Base-by-base conservation (phyloP, 352 stramenopile species). In the Pythium coloratum region DNA sequence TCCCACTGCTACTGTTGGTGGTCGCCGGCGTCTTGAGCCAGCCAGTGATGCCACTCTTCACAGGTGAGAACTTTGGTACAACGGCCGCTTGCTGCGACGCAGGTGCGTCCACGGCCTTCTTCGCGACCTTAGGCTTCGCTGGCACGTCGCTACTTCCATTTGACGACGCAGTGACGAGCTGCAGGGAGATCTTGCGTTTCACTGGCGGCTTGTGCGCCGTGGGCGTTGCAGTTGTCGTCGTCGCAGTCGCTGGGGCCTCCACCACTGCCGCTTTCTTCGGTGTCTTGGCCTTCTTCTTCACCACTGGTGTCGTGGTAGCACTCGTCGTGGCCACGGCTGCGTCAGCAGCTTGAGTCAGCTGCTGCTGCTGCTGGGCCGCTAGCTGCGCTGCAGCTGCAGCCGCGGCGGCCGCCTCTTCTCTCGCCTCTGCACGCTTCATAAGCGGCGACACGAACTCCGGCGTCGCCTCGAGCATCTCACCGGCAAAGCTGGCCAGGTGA, bases 381-480 rank as follows among this genome's bases (percentile, higher is more conserved):
- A 6, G 47, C 9, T 34, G 49, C 6, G 46, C 46, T 30, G 46
- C 46, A 32, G 24, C 53, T 16, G 47, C 51, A 40, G 20, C 36
- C 8, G 49, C 58, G 14, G 16, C 38, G 10, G 44, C 61, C 20
- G 59, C 61, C 26, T 58, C 59, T 32, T 70, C 63, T 47, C 59
- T 47, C n/a, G 44, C 59, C n/a, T 71, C 51, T 4, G 59, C 64
- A 18, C 34, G 34, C 64, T 72, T 71, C 55, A 70, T 64, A 18
- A 76, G 53, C 9, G 69, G 55, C 40, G 69, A 76, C 38, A 57
- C 64, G 55, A 76, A 76, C 6, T 60, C 40, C 1, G 56, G 55
- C 6, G 60, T 32, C 1, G 26, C 14, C 12, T 55, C 59, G 2
- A 76, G 57, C 24, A 67, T 33, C 47, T 76, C 49, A 16, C 59